Percentiles rank a stretch among this genome's conserved stretches.
Evolutionary conservation across 2,329 filamentous ascomycete species (phyloP).

Genomic region (Calonectria crousiana): DNA sequence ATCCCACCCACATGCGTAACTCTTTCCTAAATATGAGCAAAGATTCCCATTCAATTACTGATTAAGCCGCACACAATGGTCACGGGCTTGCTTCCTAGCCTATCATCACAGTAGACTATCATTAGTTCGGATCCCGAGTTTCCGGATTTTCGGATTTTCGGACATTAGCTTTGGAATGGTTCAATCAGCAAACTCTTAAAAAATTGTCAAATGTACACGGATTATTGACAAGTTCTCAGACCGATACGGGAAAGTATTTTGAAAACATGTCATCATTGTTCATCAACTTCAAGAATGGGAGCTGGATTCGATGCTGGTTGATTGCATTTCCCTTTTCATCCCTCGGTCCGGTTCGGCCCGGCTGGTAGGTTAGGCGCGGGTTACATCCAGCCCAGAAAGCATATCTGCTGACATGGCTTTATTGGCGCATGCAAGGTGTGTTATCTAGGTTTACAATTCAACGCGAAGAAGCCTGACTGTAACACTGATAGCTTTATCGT

Average conservation of each 20-base stretch:
- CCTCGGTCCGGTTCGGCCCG: background rate
- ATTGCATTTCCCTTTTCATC: too few species aligned
- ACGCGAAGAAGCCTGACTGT: too few species aligned
- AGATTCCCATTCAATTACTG: background rate
- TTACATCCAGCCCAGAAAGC: background rate
- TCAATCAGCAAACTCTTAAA: background rate
- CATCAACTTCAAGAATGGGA: too few species aligned
- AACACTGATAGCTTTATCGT: too few species aligned
- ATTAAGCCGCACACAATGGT: background rate
- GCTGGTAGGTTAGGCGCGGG: too few species aligned
- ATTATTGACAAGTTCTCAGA: background rate
- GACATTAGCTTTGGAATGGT: too few species aligned
- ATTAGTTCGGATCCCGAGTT: background rate
- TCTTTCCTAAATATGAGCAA: background rate
- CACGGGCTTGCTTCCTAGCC: background rate
- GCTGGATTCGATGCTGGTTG: background rate
- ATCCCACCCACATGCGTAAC: background rate
- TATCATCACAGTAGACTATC: background rate
- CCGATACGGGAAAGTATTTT: background rate
- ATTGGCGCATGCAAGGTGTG: too few species aligned
- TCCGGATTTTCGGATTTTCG: background rate
- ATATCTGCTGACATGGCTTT: too few species aligned
- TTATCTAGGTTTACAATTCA: too few species aligned
- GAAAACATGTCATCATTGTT: background rate
- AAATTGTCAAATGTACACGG: background rate